These are phyloP conservation scores for Sporothrix pseudoabietina DNA, from an alignment of 2,329 filamentous ascomycete genomes.

Conservation along the genomic window DNA sequence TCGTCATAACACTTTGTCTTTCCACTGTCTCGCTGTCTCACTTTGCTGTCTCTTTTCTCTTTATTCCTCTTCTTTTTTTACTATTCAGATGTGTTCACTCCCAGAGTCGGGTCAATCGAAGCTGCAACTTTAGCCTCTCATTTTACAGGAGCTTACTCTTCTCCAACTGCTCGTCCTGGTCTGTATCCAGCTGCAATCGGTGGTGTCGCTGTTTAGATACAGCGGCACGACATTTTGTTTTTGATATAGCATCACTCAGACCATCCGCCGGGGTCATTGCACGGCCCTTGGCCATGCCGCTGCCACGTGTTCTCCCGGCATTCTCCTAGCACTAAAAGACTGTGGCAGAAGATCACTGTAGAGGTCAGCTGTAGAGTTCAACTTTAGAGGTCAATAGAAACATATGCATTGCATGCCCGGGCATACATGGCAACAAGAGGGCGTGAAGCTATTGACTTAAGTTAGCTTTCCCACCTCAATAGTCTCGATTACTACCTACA, in stretches of 20 bases:
- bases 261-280: background rate
- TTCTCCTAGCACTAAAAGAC: background rate
- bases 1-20: background rate
- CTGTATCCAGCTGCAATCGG: background rate
- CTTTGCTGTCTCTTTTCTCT: background rate
- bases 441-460: background rate
- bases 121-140: no score
- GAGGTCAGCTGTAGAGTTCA: background rate
- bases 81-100: no score
- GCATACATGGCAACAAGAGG: background rate
- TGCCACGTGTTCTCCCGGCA: background rate
- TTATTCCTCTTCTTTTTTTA: background rate
- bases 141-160: background rate
- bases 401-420: background rate
- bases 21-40: background rate
- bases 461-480: background rate
- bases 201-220: background rate
- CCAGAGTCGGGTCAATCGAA: no score
- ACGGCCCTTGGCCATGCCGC: background rate
- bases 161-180: background rate
- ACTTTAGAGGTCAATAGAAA: background rate
- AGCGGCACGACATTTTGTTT: background rate
- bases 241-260: background rate
- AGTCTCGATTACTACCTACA: background rate
- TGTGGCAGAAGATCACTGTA: no score